Evolutionary conservation across 106 monocot species (phyloP), one percentile per base, ranked within the genome.

Genomic region (Alisma plantagoaquatica): DNA sequence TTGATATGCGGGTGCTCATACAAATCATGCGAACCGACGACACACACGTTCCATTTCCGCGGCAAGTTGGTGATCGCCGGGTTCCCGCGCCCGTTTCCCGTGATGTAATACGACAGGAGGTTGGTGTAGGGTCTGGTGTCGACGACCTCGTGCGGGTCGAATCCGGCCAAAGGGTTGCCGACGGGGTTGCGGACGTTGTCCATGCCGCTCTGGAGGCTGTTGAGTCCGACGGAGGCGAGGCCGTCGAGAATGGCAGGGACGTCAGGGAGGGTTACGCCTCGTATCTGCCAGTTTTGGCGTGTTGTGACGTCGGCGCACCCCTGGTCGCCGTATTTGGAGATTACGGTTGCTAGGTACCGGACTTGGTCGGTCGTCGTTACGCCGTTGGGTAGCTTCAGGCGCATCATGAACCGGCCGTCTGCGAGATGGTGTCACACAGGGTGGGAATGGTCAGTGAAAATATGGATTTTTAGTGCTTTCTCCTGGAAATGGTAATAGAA

Each of bases 381-480:
- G 9, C 88, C 88, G 45, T 88, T 94, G 0, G 94, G 94, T 10
- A 94, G 87, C 71, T 87, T 94, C 59, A 94, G 41, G n/a, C 94
- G 66, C 94, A 94, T 84, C 94, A 94, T 94, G 75, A 94, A 94
- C 46, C 94, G 57, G 18, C 94, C 94, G 32, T 94, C 94, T 94
- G 62, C 41, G 18, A 14, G 3, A 10, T 18, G 6, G 28, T 8
- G 27, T 4, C 23, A 57, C 12, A 22, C n/a, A n/a, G n/a, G n/a
- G n/a, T n/a, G n/a, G n/a, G n/a, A n/a, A n/a, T n/a, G n/a, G n/a
- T n/a, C n/a, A n/a, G n/a, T n/a, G n/a, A n/a, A n/a, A n/a, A n/a
- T n/a, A n/a, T n/a, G n/a, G n/a, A n/a, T n/a, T n/a, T n/a, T n/a
- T n/a, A n/a, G n/a, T n/a, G n/a, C n/a, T n/a, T n/a, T n/a, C n/a